A percentile compares a stretch with the other conserved stretches of the same genome.
These are phyloP conservation scores for Russula compacta DNA, from an alignment of 768 basidiomycete genomes.

Conservation along the genomic window DNA sequence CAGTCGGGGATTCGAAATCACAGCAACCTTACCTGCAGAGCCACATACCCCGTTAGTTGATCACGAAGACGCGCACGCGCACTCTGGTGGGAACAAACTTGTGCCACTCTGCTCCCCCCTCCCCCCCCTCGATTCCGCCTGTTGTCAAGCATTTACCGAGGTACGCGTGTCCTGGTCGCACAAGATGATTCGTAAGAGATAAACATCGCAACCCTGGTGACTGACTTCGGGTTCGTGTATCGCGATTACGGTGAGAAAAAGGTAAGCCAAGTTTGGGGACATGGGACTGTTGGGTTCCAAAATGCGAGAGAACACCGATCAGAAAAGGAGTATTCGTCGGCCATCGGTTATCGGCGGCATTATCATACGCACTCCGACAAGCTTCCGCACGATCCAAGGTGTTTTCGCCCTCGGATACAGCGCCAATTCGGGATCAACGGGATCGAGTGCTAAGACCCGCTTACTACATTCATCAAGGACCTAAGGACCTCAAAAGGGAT, in stretches of 20 bases:
- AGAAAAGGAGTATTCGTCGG: not conserved
- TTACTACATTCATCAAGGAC: not conserved
- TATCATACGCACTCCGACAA: slow-evolving; percentile 41
- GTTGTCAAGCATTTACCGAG: too few species aligned
- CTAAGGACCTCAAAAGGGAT: too few species aligned
- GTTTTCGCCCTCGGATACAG: slow-evolving; percentile 43
- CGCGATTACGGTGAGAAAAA: not conserved
- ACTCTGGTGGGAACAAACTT: too few species aligned
- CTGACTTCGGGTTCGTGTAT: slow-evolving; percentile 22
- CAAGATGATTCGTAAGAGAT: too few species aligned
- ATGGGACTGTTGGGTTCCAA: not conserved
- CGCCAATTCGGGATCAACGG: slow-evolving; percentile 40
- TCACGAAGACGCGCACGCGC: too few species aligned
- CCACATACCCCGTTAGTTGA: too few species aligned
- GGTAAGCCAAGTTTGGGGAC: not conserved
- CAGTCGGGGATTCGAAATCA: too few species aligned
- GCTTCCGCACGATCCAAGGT: slow-evolving; percentile 56
- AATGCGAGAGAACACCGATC: not conserved
- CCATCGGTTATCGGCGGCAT: slow-evolving; percentile 2
- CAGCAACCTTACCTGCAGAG: too few species aligned
- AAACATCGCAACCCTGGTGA: slow-evolving; percentile 37
- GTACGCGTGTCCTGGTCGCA: too few species aligned
- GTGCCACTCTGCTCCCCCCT: too few species aligned
- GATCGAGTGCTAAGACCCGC: slow-evolving; percentile 26
- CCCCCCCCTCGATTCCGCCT: too few species aligned